Evolutionary conservation across 1,284 basidiomycete species (phyloP).

Genomic region (Irpex rosettiformis): DNA sequence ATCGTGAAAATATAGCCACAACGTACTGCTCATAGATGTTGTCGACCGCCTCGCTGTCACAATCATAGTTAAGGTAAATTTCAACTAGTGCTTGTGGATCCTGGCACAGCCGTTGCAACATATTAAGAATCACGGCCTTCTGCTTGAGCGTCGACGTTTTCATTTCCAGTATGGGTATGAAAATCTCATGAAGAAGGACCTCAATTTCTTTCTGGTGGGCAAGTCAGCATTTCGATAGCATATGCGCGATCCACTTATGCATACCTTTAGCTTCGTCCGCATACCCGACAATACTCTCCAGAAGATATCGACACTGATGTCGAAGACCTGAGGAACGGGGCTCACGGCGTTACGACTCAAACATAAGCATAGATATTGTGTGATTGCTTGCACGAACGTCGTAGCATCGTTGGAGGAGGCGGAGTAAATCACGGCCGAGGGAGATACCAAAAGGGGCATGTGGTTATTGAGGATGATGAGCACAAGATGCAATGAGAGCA

Average conservation of each 20-base stretch:
- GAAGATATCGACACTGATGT: conserved; percentile 97
- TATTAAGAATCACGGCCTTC: conserved; percentile 86
- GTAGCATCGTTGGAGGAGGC: conserved; percentile 83
- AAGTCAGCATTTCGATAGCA: background rate
- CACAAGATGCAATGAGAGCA: conserved; percentile 90
- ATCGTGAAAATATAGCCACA: background rate
- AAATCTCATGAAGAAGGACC: conserved; percentile 97
- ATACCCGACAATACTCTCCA: conserved; percentile 94
- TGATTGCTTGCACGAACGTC: conserved; percentile 87
- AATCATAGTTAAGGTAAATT: conserved; percentile 97
- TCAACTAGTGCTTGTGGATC: conserved; percentile 96
- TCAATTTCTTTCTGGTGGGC: conserved; percentile 92
- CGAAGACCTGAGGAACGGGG: conserved; percentile 95
- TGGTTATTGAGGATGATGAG: conserved; percentile 91
- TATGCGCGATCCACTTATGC: background rate
- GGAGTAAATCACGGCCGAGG: conserved; percentile 84
- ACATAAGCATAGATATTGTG: conserved; percentile 92
- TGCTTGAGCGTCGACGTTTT: conserved; percentile 93
- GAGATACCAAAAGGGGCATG: conserved; percentile 85
- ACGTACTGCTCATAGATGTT: conserved; percentile 94
- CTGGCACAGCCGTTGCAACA: conserved; percentile 84
- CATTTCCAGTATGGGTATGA: conserved; percentile 99
- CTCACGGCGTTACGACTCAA: conserved; percentile 96
- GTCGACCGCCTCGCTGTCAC: conserved; percentile 87
- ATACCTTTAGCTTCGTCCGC: conserved; percentile 92